Evolutionary conservation across 441 rosid genomes (phyloP), one percentile per base, ranked within the genome.

Genomic region (Erodium texanum): DNA sequence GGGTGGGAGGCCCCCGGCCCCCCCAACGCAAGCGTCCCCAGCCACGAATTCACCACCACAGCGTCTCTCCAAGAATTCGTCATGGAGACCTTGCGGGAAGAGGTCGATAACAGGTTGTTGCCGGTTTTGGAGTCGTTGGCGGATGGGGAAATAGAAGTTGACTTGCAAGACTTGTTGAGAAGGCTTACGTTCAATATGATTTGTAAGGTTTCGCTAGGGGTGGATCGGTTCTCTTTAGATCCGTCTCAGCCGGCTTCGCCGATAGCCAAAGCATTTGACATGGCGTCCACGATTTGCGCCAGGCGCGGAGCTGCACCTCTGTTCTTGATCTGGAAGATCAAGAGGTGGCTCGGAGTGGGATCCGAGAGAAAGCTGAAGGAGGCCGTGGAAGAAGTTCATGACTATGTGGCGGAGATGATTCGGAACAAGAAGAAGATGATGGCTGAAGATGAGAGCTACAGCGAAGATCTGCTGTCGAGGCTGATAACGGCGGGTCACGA

Each of bases 261-360:
- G 19, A 81, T 88, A 0, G 81, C 77, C 7, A 72, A 62, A 70
- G 89, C 97, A 48, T 88, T 87, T 11, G 93, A 88, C 70, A 64
- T 73, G 22, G 94, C 95, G 3, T 83, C 93, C 0, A 82, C 71
- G 75, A 81, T 84, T 68, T 81, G 80, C 16, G 91, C 95, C 14
- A 71, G 73, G 70, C 85, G 97, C 11, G 93, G 85, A 58, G 81
- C 87, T 9, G 89, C 85, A 2, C 84, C 95, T 22, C 66, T 90
- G 68, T 81, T 71, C 64, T 32, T 82, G 16, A 79, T 88, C 10
- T 90, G 97, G 95, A 90, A 86, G 86, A 65, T 88, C 5, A 88
- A 88, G 81, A 82, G 82, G 72, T 71, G 76, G 75, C 74, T 87
- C 7, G 76, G 84, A 9, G 64, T 86, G 29, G 95, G 97, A 72